Evolutionary conservation across 1,284 basidiomycete genomes (phyloP), one percentile per base, ranked within the genome.

Genomic region (Quambalaria eucalypti): DNA sequence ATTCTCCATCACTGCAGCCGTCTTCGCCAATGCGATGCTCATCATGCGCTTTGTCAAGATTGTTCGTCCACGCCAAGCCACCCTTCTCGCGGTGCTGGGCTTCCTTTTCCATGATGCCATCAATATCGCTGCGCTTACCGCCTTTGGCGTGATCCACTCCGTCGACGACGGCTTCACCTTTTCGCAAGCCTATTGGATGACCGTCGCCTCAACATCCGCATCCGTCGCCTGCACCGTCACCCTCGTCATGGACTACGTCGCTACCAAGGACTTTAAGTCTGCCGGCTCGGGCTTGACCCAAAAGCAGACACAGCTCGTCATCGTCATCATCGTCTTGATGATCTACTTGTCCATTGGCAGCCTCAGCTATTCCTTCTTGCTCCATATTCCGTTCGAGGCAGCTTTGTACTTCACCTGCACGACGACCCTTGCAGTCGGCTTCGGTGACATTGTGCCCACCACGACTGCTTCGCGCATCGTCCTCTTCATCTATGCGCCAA

Each of bases 291-390:
- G 88, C 0, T 76, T 91, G 30, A 90, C 88, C 0, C 81, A 82
- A 28, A 88, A 85, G 68, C 88, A 91, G 68, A 82, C 87, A 19
- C 74, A 85, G 0, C 80, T 91, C 19, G 82, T 87, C 38, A 84
- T 90, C 60, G 82, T 87, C 48, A 83, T 86, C 50, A 68, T 69
- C 66, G 59, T 56, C 1, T 44, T 70, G 49, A 44, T 90, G 19
- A 78, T 80, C 53, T 90, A 89, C 73, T 79, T 90, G 53, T 86
- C 84, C 25, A 46, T 77, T n/a, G 72, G 69, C 9, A 54, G 56
- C 30, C 73, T 68, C 28, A 51, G 65, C 48, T 69, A 60, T 48
- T 54, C 59, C 1, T 56, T 61, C 42, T 47, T 66, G 28, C 52
- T 67, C 39, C 26, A 44, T 39, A 56, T 61, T 44, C 60, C 58